Conservation (phyloP, 1,284 basidiomycete species). For the Athelia sp. region DNA sequence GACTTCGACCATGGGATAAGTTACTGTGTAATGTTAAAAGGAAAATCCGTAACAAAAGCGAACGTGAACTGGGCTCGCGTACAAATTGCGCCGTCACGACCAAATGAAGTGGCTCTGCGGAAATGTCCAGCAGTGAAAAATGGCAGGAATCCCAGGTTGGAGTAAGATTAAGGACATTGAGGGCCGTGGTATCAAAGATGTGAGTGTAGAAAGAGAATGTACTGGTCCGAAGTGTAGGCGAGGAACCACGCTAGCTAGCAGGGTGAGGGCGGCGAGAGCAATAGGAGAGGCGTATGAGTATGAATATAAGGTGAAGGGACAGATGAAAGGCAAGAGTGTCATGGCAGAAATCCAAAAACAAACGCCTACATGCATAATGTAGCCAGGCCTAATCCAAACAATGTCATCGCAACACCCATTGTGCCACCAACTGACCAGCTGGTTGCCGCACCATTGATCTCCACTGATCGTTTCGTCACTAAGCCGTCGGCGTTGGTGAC, state of each 20-base stretch:
- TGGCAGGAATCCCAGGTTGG: no score
- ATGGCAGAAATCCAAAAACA: neutral
- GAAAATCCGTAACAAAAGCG: no score
- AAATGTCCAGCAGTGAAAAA: no score
- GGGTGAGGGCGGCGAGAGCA: neutral
- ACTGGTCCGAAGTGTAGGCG: neutral
- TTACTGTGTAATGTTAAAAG: no score
- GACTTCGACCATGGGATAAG: no score
- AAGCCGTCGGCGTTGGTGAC: constrained; percentile 6
- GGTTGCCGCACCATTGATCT: neutral
- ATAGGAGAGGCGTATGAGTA: neutral
- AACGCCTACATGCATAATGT: neutral
- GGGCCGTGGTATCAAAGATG: neutral
- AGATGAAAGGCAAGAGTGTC: neutral
- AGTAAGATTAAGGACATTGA: neutral
- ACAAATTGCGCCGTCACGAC: no score
- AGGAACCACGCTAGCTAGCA: neutral
- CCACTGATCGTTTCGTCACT: neutral
- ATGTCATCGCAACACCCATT: neutral
- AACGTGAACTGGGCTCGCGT: no score
- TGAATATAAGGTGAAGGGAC: neutral
- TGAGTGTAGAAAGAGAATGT: neutral
- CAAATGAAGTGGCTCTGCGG: no score
- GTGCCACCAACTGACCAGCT: neutral
- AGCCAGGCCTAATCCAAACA: neutral